A percentile compares a stretch with the other conserved stretches of the same genome.
Evolutionary conservation across 2,329 filamentous ascomycete genomes (phyloP).

Genomic region (Metarhizium rileyi): DNA sequence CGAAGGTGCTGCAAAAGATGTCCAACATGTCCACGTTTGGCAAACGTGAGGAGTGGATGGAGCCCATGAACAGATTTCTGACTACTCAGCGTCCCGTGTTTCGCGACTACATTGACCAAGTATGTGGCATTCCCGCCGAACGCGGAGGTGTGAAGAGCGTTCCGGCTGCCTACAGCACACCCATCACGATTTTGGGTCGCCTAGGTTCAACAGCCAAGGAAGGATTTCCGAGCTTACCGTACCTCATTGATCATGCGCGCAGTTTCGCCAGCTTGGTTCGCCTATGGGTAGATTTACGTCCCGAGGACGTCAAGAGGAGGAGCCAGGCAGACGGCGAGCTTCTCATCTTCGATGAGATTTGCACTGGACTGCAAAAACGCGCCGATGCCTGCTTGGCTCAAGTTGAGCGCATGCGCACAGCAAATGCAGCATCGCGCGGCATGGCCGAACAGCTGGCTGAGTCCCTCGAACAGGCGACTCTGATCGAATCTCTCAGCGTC

Average conservation of each 20-base stretch:
- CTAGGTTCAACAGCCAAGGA: constrained; percentile 74
- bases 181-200: constrained; percentile 78
- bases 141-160: constrained; percentile 49
- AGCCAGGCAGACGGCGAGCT: constrained; percentile 37
- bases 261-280: constrained; percentile 78
- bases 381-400: constrained; percentile 41
- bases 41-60: constrained; percentile 97
- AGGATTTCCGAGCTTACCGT: constrained; percentile 87
- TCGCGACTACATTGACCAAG: constrained; percentile 76
- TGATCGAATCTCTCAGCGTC: constrained; percentile 25
- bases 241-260: constrained; percentile 80
- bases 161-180: constrained; percentile 83
- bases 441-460: constrained; percentile 33
- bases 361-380: constrained; percentile 38
- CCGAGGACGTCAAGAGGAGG: constrained; percentile 25
- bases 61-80: constrained; percentile 91
- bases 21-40: constrained; percentile 88
- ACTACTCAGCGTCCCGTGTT: constrained; percentile 66
- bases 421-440: constrained; percentile 21
- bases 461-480: constrained; percentile 34
- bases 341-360: constrained; percentile 42
- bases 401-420: constrained; percentile 34
- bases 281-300: constrained; percentile 58
- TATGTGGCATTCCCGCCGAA: constrained; percentile 74
- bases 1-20: constrained; percentile 83